These are phyloP conservation scores for Elaphomyces granulatus DNA, from an alignment of 495 filamentous ascomycete species.

Conservation along the genomic window DNA sequence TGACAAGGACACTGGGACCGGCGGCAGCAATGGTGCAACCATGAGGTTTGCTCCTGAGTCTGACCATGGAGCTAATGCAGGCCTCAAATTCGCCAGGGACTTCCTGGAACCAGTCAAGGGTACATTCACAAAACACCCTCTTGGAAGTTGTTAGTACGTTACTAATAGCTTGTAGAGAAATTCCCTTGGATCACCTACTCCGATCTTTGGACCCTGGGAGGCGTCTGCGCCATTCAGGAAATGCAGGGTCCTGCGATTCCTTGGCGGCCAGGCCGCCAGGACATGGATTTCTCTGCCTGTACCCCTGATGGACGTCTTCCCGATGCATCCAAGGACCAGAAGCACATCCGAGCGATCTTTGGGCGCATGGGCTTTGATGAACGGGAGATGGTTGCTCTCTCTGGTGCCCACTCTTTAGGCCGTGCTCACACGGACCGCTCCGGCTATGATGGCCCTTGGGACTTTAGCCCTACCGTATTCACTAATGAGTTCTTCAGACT, in stretches of 20 bases:
- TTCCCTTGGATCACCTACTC: slow-evolving; percentile 95
- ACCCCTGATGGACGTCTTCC: slow-evolving; percentile 94
- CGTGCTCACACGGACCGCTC: slow-evolving; percentile 82
- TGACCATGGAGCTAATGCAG: slow-evolving; percentile 89
- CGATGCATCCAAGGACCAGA: slow-evolving; percentile 64
- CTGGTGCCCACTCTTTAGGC: slow-evolving; percentile 83
- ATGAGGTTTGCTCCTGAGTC: slow-evolving; percentile 93
- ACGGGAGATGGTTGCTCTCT: slow-evolving; percentile 84
- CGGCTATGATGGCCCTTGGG: slow-evolving; percentile 89
- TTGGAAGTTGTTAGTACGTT: neutral
- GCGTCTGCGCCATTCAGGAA: slow-evolving; percentile 82
- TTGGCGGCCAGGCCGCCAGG: slow-evolving; percentile 76
- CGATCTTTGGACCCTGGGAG: slow-evolving; percentile 89
- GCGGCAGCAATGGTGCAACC: slow-evolving; percentile 91
- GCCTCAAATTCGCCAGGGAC: slow-evolving; percentile 74
- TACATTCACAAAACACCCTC: slow-evolving; percentile 13
- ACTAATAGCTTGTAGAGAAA: slow-evolving; percentile 41
- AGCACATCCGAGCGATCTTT: slow-evolving; percentile 87
- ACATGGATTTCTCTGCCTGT: slow-evolving; percentile 72
- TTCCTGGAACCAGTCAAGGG: slow-evolving; percentile 84
- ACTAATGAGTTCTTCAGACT: slow-evolving; percentile 92
- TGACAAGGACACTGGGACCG: slow-evolving; percentile 76
- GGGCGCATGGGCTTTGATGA: slow-evolving; percentile 97
- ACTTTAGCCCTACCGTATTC: slow-evolving; percentile 85
- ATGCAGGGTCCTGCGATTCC: slow-evolving; percentile 81